A percentile compares a stretch with the other conserved stretches of the same genome.
Conservation (phyloP, 2,329 filamentous ascomycete species). For the Colletotrichum salicis region DNA sequence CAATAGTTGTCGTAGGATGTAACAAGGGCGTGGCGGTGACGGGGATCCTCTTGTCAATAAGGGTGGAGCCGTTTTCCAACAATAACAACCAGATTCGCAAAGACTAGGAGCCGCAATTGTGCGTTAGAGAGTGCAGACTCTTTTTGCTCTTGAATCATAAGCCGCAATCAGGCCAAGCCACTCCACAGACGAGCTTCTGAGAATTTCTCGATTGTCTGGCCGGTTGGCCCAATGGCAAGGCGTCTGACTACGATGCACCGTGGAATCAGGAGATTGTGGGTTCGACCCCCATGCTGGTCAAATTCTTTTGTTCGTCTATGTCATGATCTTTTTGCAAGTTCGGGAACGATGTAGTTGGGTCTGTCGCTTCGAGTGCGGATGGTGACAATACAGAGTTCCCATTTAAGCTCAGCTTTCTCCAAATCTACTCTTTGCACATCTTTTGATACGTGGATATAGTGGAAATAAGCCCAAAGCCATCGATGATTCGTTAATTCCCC, state of each 20-base stretch:
- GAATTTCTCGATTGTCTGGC: conserved; percentile 25
- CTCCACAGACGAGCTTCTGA: background rate
- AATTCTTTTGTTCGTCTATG: background rate
- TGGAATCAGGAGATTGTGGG: conserved; percentile 36
- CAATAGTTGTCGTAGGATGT: background rate
- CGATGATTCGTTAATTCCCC: too few species aligned
- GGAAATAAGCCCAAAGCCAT: too few species aligned
- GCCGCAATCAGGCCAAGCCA: background rate
- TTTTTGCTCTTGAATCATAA: background rate
- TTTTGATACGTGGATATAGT: too few species aligned
- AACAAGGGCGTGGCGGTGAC: conserved; percentile 7
- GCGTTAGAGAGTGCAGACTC: background rate
- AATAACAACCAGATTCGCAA: background rate
- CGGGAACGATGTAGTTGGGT: background rate
- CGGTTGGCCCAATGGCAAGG: conserved; percentile 53
- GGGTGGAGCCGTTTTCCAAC: background rate
- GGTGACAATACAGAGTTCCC: too few species aligned
- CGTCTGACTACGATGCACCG: conserved; percentile 52
- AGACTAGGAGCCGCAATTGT: background rate
- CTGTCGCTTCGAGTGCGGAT: too few species aligned
- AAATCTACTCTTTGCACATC: too few species aligned
- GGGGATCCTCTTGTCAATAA: background rate
- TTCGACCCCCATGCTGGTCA: conserved; percentile 37
- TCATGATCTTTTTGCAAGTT: background rate
- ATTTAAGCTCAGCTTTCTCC: too few species aligned